Evolutionary conservation across 2,329 filamentous ascomycete species (phyloP).

Genomic region (Lasiodiplodia gonubiensis): DNA sequence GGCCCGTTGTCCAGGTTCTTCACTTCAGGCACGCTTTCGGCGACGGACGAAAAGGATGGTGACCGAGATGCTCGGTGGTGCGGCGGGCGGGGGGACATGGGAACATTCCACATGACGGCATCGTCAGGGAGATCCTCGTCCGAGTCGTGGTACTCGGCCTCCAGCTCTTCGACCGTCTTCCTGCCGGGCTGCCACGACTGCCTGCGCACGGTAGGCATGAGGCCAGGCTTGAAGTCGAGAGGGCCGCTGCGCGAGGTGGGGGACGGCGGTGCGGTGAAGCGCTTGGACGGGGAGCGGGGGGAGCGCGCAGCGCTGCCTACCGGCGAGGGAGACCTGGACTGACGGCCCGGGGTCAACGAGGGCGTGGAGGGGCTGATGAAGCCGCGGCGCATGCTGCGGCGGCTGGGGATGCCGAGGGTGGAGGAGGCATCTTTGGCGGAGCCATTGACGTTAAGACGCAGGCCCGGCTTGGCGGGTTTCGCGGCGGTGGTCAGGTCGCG

Average conservation of each 20-base stretch:
- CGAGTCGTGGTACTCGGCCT: conserved; percentile 79
- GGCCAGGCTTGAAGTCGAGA: conserved; percentile 40
- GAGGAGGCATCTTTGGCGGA: conserved; percentile 26
- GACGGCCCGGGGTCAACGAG: conserved; percentile 39
- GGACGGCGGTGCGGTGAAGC: conserved; percentile 27
- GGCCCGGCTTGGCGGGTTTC: conserved; percentile 47
- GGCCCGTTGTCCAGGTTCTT: conserved; percentile 31
- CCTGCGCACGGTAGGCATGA: conserved; percentile 48
- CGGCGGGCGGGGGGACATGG: conserved; percentile 68
- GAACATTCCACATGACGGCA: conserved; percentile 79
- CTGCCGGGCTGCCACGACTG: conserved; percentile 70
- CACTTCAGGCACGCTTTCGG: conserved; percentile 35
- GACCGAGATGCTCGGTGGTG: conserved; percentile 39
- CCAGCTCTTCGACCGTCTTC: conserved; percentile 73
- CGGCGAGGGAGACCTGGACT: conserved; percentile 46
- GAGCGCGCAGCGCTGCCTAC: conserved; percentile 35
- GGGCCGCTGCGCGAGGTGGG: conserved; percentile 38
- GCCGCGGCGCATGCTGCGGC: conserved; percentile 46
- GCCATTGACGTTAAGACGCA: conserved; percentile 47
- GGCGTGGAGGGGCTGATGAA: conserved; percentile 48
- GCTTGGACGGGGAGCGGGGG: conserved; percentile 37
- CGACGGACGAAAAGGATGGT: conserved; percentile 41
- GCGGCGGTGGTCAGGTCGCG: conserved; percentile 46
- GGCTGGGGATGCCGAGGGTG: conserved; percentile 47
- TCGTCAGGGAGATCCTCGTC: conserved; percentile 79